Evolutionary conservation across 2,329 filamentous ascomycete species (phyloP).

Genomic region (Talaromyces albobiverticillius): DNA sequence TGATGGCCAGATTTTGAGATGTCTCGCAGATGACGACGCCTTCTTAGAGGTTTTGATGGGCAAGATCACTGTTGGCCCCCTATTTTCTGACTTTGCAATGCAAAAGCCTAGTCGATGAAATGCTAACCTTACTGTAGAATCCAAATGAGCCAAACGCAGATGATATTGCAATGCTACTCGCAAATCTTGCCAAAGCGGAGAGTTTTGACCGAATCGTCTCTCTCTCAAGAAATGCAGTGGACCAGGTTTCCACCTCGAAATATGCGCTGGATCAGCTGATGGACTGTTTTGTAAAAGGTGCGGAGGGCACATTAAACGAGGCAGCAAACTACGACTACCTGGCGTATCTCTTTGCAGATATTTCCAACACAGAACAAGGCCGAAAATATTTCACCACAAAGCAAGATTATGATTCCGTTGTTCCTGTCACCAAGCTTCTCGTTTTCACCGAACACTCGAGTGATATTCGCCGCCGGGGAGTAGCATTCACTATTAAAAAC

Average conservation of each 20-base stretch:
- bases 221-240: conserved; percentile 55
- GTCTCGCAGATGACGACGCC: conserved; percentile 71
- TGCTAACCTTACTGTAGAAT: conserved; percentile 25
- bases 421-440: conserved; percentile 88
- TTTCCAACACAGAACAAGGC: conserved; percentile 76
- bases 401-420: conserved; percentile 74
- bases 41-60: conserved; percentile 73
- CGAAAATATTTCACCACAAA: conserved; percentile 70
- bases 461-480: conserved; percentile 80
- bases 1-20: conserved; percentile 71
- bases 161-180: conserved; percentile 83
- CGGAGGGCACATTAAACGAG: conserved; percentile 77
- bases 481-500: conserved; percentile 96
- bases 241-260: conserved; percentile 64
- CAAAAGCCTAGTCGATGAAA: neutral
- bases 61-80: conserved; percentile 65
- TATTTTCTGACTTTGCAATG: neutral
- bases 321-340: conserved; percentile 88
- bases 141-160: conserved; percentile 75
- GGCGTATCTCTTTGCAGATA: conserved; percentile 88
- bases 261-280: conserved; percentile 84
- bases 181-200: conserved; percentile 84
- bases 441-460: conserved; percentile 93
- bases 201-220: conserved; percentile 66
- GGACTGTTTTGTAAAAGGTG: conserved; percentile 93